Evolutionary conservation across 1,139 yeast genomes (phyloP).

Genomic region (Hansenula sp.): DNA sequence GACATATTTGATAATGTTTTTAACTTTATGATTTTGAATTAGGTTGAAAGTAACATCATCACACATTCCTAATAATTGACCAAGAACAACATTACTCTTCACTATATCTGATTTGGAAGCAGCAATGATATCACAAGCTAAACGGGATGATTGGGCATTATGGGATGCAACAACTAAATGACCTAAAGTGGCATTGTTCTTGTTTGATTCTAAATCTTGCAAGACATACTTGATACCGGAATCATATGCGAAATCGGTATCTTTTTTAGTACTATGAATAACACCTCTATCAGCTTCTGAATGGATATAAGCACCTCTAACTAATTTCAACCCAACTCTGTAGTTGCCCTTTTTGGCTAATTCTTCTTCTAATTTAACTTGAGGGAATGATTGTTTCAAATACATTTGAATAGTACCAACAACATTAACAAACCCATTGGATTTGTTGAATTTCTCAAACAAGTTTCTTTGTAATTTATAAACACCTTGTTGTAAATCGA

Average conservation of each 20-base stretch:
- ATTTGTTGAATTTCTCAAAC: slow-evolving; percentile 68
- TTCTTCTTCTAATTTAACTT: slow-evolving; percentile 59
- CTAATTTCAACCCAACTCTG: slow-evolving; percentile 83
- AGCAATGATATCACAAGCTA: slow-evolving; percentile 57
- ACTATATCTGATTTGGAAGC: slow-evolving; percentile 29
- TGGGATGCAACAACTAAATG: slow-evolving; percentile 93
- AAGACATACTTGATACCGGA: slow-evolving; percentile 64
- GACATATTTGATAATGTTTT: slow-evolving; percentile 85
- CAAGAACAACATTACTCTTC: slow-evolving; percentile 71
- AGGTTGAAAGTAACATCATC: slow-evolving; percentile 82
- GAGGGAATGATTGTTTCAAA: slow-evolving; percentile 63
- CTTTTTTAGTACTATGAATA: slow-evolving; percentile 72
- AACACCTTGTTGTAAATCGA: slow-evolving; percentile 84
- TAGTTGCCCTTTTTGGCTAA: slow-evolving; percentile 63
- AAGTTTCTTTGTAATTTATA: slow-evolving; percentile 85
- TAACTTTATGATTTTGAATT: slow-evolving; percentile 58
- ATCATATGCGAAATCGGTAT: slow-evolving; percentile 76
- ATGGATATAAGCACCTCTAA: slow-evolving; percentile 97
- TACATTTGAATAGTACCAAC: slow-evolving; percentile 96
- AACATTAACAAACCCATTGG: slow-evolving; percentile 56
- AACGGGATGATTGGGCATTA: slow-evolving; percentile 72
- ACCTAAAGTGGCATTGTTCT: slow-evolving; percentile 58
- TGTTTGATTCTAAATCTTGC: slow-evolving; percentile 44
- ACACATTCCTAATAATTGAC: slow-evolving; percentile 95
- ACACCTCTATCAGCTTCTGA: slow-evolving; percentile 74